These are phyloP conservation scores for Rhodotorula sp. DNA, from an alignment of 1,284 basidiomycete genomes.

Conservation along the genomic window DNA sequence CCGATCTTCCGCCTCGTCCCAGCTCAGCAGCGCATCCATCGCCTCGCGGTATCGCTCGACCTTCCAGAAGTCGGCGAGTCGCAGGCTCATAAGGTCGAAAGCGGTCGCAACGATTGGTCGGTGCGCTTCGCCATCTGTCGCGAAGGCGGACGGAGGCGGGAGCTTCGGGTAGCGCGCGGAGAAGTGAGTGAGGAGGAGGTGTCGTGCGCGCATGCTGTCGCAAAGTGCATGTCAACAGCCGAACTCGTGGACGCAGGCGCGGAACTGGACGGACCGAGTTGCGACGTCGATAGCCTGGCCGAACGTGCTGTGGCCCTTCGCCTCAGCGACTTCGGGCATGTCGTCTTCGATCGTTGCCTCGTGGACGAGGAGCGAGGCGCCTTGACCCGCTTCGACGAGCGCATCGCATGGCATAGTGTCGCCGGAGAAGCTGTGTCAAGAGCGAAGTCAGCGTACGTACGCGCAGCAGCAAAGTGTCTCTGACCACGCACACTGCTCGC, in stretches of 20 bases:
- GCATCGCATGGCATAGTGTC: conserved; percentile 77
- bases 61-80: conserved; percentile 76
- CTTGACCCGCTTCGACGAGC: conserved; percentile 64
- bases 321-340: conserved; percentile 61
- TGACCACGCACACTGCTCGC: conserved; percentile 66
- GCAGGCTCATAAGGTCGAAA: conserved; percentile 74
- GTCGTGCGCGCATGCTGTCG: conserved; percentile 72
- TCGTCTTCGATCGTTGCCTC: conserved; percentile 87
- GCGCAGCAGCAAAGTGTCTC: conserved; percentile 8
- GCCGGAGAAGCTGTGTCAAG: conserved; percentile 61
- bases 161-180: conserved; percentile 90
- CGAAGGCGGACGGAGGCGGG: conserved; percentile 50
- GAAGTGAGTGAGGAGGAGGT: conserved; percentile 88
- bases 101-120: conserved; percentile 63
- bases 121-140: background rate
- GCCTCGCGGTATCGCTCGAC: conserved; percentile 69
- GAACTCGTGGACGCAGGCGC: background rate
- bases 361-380: conserved; percentile 82
- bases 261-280: conserved; percentile 54
- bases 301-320: conserved; percentile 85
- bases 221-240: too few relatives aligned
- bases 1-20: conserved; percentile 55
- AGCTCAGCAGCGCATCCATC: conserved; percentile 64
- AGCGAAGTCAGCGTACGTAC: conserved; percentile 18
- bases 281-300: conserved; percentile 81